Percentiles rank a stretch among this genome's conserved stretches.
Evolutionary conservation across 2,329 filamentous ascomycete species (phyloP).

Genomic region (Colletotrichum lupini): DNA sequence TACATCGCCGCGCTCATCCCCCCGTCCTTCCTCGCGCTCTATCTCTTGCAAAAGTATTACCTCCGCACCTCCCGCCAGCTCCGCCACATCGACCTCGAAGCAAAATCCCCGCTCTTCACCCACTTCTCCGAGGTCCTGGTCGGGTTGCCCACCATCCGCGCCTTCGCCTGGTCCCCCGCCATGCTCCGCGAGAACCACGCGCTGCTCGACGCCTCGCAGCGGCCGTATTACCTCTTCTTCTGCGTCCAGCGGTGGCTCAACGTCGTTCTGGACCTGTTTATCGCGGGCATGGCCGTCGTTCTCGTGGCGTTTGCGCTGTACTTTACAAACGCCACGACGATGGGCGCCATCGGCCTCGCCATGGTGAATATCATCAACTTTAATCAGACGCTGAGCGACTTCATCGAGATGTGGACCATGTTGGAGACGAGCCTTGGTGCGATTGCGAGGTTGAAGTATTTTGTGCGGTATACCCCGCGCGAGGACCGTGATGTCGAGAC

Average conservation of each 20-base stretch:
- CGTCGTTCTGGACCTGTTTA: slow-evolving; percentile 59
- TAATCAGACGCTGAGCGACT: slow-evolving; percentile 43
- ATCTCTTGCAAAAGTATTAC: slow-evolving; percentile 62
- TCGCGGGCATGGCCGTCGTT: slow-evolving; percentile 58
- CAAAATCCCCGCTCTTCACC: slow-evolving; percentile 59
- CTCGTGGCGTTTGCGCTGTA: slow-evolving; percentile 59
- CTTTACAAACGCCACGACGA: slow-evolving; percentile 37
- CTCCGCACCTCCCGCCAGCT: slow-evolving; percentile 66
- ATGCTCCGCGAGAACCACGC: slow-evolving; percentile 49
- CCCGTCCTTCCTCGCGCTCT: slow-evolving; percentile 51
- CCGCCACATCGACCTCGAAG: slow-evolving; percentile 64
- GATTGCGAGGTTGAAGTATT: slow-evolving; percentile 47
- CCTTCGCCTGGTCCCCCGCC: slow-evolving; percentile 58
- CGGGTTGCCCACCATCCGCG: slow-evolving; percentile 60
- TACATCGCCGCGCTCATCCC: slow-evolving; percentile 57
- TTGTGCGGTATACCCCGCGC: slow-evolving; percentile 39
- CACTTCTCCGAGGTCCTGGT: slow-evolving; percentile 61
- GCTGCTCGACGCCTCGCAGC: slow-evolving; percentile 56
- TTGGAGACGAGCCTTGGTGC: slow-evolving; percentile 51
- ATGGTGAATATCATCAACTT: slow-evolving; percentile 42
- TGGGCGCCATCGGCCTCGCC: slow-evolving; percentile 45
- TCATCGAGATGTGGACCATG: slow-evolving; percentile 49
- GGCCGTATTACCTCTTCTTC: slow-evolving; percentile 61
- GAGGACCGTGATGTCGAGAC: slow-evolving; percentile 40
- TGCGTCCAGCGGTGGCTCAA: slow-evolving; percentile 61